A percentile compares a stretch with the other conserved stretches of the same genome.
phyloP scores from a whole-genome alignment of 2,329 filamentous ascomycete species.

The Herpotrichia juniperi region DNA sequence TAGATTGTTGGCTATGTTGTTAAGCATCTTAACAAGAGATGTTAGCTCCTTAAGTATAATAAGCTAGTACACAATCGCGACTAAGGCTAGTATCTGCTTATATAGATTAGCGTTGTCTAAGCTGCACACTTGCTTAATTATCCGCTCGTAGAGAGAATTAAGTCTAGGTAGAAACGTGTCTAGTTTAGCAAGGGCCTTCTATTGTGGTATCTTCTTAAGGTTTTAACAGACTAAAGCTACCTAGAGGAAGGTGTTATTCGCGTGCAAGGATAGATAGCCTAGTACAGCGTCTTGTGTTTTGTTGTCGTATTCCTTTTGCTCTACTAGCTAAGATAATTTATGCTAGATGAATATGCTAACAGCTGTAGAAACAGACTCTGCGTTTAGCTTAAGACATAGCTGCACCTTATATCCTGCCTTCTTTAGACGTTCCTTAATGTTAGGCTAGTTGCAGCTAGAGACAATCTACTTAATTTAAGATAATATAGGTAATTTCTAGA shows the following conservation, averaged over 20 bases:
- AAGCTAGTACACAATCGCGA: neutral
- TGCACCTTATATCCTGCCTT: neutral
- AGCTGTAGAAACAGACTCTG: too few relatives aligned
- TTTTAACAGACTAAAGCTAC: constrained; percentile 37
- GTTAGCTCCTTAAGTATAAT: neutral
- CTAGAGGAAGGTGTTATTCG: constrained; percentile 40
- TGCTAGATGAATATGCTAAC: too few relatives aligned
- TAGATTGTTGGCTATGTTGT: neutral
- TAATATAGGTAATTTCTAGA: neutral
- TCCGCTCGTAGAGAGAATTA: too few relatives aligned
- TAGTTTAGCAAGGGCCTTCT: constrained; percentile 18
- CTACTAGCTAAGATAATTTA: too few relatives aligned
- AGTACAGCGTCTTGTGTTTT: neutral
- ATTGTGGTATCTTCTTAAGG: constrained; percentile 23
- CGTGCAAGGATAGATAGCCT: neutral
- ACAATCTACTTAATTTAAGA: neutral
- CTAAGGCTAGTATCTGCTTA: constrained; percentile 31
- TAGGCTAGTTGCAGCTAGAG: neutral
- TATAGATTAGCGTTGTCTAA: constrained; percentile 38
- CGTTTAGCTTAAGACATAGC: too few relatives aligned
- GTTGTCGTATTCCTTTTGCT: too few relatives aligned
- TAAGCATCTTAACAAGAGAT: neutral
- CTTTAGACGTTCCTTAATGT: neutral
- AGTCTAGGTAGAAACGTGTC: constrained; percentile 44
- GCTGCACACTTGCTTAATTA: constrained; percentile 34